phyloP scores from a whole-genome alignment of 2,329 filamentous ascomycete genomes.

The Daldinia sp. region DNA sequence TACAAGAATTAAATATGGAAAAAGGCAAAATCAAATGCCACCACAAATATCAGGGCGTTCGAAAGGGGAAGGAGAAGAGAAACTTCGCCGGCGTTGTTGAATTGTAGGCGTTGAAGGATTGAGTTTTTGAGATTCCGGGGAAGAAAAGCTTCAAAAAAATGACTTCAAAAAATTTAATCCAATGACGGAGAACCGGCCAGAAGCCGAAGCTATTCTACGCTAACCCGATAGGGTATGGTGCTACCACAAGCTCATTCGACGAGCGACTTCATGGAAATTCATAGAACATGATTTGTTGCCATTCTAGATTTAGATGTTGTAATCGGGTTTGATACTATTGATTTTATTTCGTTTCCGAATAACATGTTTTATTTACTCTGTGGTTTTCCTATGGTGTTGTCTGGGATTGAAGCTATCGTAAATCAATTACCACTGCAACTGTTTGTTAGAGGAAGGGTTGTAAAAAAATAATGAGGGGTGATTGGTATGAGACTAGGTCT shows the following conservation, averaged over 20 bases:
- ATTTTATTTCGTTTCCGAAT: background rate
- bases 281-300: constrained; percentile 42
- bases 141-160: constrained; percentile 47
- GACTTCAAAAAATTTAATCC: constrained; percentile 49
- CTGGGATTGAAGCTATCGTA: background rate
- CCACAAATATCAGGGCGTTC: constrained; percentile 40
- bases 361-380: background rate
- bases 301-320: constrained; percentile 23
- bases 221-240: constrained; percentile 46
- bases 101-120: constrained; percentile 32
- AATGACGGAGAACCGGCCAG: constrained; percentile 40
- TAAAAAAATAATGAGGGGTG: background rate
- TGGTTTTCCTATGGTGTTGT: background rate
- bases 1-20: constrained; percentile 36
- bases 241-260: constrained; percentile 15
- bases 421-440: background rate
- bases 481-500: too few relatives aligned
- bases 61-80: constrained; percentile 42
- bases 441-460: background rate
- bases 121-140: constrained; percentile 39
- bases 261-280: constrained; percentile 44
- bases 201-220: constrained; percentile 42
- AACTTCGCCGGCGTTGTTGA: constrained; percentile 19
- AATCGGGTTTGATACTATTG: background rate
- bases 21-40: constrained; percentile 44